Evolutionary conservation across 768 basidiomycete species (phyloP).

Genomic region (Amanita molliuscula): DNA sequence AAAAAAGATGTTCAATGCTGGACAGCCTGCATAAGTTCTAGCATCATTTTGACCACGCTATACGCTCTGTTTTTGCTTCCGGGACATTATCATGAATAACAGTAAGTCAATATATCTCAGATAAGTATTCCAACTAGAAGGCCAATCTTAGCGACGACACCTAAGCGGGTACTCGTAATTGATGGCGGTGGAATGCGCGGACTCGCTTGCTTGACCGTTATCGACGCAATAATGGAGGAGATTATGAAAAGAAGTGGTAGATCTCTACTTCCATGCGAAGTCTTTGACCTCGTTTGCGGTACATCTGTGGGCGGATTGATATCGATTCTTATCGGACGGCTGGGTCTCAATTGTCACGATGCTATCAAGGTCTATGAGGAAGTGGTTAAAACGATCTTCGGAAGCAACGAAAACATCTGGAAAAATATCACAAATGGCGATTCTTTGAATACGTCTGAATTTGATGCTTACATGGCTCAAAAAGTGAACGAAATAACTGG

Average conservation of each 20-base stretch:
- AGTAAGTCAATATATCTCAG: background rate
- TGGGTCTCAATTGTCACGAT: slow-evolving; percentile 16
- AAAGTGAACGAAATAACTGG: background rate
- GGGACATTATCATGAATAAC: background rate
- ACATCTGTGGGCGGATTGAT: slow-evolving; percentile 18
- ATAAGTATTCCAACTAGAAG: background rate
- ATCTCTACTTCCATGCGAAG: slow-evolving; percentile 14
- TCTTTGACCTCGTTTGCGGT: slow-evolving; percentile 20
- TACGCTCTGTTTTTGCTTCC: background rate
- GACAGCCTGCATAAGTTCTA: too few relatives aligned
- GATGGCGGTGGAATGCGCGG: slow-evolving; percentile 20
- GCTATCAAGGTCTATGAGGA: slow-evolving; percentile 17
- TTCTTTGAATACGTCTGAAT: slow-evolving; percentile 1
- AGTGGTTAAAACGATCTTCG: slow-evolving; percentile 9
- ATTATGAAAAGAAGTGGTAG: slow-evolving; percentile 11
- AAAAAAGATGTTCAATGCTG: too few relatives aligned
- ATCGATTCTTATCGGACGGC: slow-evolving; percentile 18
- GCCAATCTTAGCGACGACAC: background rate
- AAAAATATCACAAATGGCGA: slow-evolving; percentile 7
- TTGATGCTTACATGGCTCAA: background rate
- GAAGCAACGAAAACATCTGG: slow-evolving; percentile 8
- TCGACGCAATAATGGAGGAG: slow-evolving; percentile 15
- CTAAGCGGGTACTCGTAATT: slow-evolving; percentile 13
- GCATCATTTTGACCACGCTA: too few relatives aligned
- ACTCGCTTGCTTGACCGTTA: slow-evolving; percentile 15